These are phyloP conservation scores for Phlyctochytrium bullatum DNA, from an alignment of 192 early-diverging fungal species.

Conservation along the genomic window DNA sequence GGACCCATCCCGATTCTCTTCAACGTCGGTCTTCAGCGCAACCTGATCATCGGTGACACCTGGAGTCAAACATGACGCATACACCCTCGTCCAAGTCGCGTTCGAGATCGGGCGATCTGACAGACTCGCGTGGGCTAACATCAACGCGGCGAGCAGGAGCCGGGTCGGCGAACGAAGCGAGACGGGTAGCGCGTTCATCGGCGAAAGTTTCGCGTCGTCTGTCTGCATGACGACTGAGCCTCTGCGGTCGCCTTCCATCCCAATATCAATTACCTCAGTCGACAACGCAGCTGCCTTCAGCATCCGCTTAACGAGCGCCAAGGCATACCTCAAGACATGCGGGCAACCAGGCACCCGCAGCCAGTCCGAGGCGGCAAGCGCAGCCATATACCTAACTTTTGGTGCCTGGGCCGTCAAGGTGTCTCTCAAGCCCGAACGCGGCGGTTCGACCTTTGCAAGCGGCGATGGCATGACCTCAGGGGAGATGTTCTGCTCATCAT, in stretches of 20 bases:
- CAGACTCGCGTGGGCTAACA: conserved; percentile 6
- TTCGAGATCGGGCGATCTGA: background rate
- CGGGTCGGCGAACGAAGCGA: background rate
- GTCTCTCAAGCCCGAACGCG: no score
- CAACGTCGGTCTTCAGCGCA: no score
- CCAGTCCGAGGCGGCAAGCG: background rate
- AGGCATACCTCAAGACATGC: background rate
- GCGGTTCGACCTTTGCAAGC: no score
- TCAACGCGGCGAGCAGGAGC: conserved; percentile 5
- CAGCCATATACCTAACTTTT: background rate
- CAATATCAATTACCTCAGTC: background rate
- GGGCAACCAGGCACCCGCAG: background rate
- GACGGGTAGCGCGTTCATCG: background rate
- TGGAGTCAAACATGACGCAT: background rate
- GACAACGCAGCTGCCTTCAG: background rate
- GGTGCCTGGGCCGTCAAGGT: background rate
- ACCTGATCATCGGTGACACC: no score
- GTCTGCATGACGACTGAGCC: background rate
- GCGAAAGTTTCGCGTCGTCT: background rate
- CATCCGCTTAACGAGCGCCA: background rate
- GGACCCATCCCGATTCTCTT: no score
- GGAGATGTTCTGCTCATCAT: no score
- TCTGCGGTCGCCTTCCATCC: background rate
- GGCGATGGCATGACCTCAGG: no score
- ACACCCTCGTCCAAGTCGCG: conserved; percentile 6